Evolutionary conservation across 169 alveolate genomes (phyloP), one percentile per base, ranked within the genome.

Genomic region (Plasmodium vivax): DNA sequence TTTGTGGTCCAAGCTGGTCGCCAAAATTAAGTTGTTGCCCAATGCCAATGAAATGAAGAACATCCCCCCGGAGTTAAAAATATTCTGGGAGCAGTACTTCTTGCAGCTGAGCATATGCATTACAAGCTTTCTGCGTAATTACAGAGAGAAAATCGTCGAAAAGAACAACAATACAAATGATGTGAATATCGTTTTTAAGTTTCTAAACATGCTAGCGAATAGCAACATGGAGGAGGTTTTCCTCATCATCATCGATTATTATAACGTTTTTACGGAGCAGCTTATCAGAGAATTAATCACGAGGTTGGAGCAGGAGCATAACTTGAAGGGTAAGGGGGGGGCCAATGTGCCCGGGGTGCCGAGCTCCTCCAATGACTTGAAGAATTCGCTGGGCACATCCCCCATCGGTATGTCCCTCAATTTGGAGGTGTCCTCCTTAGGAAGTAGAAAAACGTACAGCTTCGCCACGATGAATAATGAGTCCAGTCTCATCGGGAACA

Each of bases 191-290:
- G 96, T 95, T 34, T 36, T 95, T 81, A 97, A 96, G 72, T 93
- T 96, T 83, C 87, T 96, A 58, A 96, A 95, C 30, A 77, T 71
- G 84, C 85, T 96, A 41, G 94, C 98, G 0, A 96, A 95, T 77
- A 94, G 95, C 56, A 96, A 94, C 85, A 99, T 98, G 96, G 99
- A 99, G 75, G 99, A 99, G 80, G 98, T 99, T 16, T 99, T 99
- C 95, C 98, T 99, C 90, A 99, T 98, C 16, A 98, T 99, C 73
- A 96, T 98, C 72, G 99, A 99, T 92, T 99, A 98, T 96, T 99
- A 99, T 99, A 98, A 98, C 77, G 95, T 96, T 72, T 98, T 99
- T 93, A 97, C 99, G 0, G 97, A 96, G 62, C 94, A 96, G 43
- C 85, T 98, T 32, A 95, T 96, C 34, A 96, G 97, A n/a, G 98